Percentiles rank a stretch among this genome's conserved stretches.
Conservation (phyloP, 1,284 basidiomycete species). For the Sphaerobolus stellatus region DNA sequence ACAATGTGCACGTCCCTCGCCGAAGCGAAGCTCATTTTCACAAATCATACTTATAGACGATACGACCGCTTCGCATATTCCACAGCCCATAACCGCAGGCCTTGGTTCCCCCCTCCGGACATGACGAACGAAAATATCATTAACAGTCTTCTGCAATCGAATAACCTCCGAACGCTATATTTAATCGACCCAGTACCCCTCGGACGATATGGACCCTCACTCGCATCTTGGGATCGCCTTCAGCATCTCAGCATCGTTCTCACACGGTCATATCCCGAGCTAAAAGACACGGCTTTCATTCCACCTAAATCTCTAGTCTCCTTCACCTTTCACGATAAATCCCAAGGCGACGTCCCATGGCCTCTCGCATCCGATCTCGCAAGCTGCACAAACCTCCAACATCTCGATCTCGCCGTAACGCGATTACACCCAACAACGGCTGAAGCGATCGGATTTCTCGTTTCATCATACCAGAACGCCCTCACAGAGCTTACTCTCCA, state of each 20-base stretch:
- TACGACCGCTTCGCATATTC: not conserved
- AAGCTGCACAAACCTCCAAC: constrained; percentile 53
- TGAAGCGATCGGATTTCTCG: constrained; percentile 16
- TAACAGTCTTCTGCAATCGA: constrained; percentile 10
- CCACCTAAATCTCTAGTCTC: constrained; percentile 15
- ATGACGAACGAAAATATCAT: constrained; percentile 13
- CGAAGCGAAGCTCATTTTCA: constrained; percentile 12
- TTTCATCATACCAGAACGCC: constrained; percentile 15
- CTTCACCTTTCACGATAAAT: constrained; percentile 12
- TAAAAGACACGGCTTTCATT: constrained; percentile 14
- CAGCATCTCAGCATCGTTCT: constrained; percentile 11
- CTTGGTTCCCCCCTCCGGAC: constrained; percentile 13
- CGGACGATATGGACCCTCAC: constrained; percentile 14
- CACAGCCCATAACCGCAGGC: constrained; percentile 1
- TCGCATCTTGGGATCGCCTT: constrained; percentile 13
- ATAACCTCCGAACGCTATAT: constrained; percentile 15
- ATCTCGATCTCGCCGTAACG: constrained; percentile 70
- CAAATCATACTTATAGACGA: not conserved
- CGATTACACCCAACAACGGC: not conserved
- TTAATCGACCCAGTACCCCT: constrained; percentile 17
- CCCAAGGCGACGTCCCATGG: constrained; percentile 9
- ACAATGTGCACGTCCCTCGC: constrained; percentile 12
- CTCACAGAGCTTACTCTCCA: constrained; percentile 13
- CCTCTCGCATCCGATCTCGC: constrained; percentile 16
- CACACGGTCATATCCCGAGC: constrained; percentile 8